Evolutionary conservation across 805 yeast species (phyloP).

Genomic region (Suhomyces xylopsoci): DNA sequence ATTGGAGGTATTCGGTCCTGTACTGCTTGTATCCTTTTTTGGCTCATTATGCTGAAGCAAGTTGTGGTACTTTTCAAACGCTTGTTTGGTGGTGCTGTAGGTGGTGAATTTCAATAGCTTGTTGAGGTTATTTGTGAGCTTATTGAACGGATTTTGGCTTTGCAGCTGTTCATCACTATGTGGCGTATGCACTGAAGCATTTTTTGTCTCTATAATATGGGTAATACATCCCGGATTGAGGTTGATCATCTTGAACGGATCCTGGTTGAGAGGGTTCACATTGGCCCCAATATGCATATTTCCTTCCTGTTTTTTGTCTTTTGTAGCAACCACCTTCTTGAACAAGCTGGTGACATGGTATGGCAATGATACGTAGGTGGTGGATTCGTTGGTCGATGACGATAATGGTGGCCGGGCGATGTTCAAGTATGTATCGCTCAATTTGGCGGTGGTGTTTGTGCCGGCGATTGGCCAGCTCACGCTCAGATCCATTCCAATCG

Average conservation of each 20-base stretch:
- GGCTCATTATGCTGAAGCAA: neutral
- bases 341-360: constrained; percentile 46
- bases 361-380: constrained; percentile 52
- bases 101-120: constrained; percentile 18
- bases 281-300: constrained; percentile 51
- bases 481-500: constrained; percentile 3
- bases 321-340: constrained; percentile 28
- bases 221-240: constrained; percentile 53
- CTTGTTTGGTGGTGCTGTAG: neutral
- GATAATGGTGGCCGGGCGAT: constrained; percentile 36
- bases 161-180: neutral
- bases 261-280: constrained; percentile 51
- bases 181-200: neutral
- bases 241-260: constrained; percentile 50
- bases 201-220: constrained; percentile 11
- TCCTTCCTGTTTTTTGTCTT: constrained; percentile 39
- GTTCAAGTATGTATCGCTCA: constrained; percentile 29
- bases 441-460: constrained; percentile 3
- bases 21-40: neutral
- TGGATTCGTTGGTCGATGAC: constrained; percentile 38
- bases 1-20: neutral
- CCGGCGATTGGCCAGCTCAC: constrained; percentile 9
- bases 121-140: constrained; percentile 32
- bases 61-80: neutral
- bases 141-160: constrained; percentile 22